Conservation (phyloP, 73 alveolate species). For the Paramecium caudatum region DNA sequence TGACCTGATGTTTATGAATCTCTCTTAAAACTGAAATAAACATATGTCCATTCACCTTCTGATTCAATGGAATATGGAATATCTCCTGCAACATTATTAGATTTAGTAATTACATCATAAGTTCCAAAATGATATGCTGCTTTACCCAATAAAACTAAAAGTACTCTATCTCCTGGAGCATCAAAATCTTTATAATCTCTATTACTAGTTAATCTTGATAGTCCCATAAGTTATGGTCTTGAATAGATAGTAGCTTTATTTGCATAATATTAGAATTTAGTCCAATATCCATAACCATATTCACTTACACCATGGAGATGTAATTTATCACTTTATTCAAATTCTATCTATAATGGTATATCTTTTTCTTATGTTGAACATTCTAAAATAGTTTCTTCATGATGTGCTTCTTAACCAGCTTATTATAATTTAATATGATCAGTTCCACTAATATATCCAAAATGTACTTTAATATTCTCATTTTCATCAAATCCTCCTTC, state of each 20-base stretch:
- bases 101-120: neutral
- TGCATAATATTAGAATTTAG: conserved; percentile 46
- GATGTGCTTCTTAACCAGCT: conserved; percentile 64
- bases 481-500: conserved; percentile 61
- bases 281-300: conserved; percentile 68
- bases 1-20: conserved; percentile 17
- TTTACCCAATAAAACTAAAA: conserved; percentile 58
- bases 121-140: conserved; percentile 21
- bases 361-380: conserved; percentile 46
- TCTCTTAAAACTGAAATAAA: conserved; percentile 52
- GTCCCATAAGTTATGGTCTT: conserved; percentile 57
- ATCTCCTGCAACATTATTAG: conserved; percentile 51
- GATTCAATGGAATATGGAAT: conserved; percentile 32
- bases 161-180: conserved; percentile 67
- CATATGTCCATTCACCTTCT: conserved; percentile 62
- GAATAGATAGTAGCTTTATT: neutral
- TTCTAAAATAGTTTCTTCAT: conserved; percentile 57
- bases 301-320: conserved; percentile 49
- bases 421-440: conserved; percentile 63
- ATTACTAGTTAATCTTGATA: conserved; percentile 50
- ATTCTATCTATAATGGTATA: conserved; percentile 47
- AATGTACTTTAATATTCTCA: conserved; percentile 45
- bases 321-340: conserved; percentile 54
- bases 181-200: conserved; percentile 55
- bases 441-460: conserved; percentile 54